A percentile compares a stretch with the other conserved stretches of the same genome.
Conservation (phyloP, 192 early-diverging fungal species). For the Entomortierella beljakovae region DNA sequence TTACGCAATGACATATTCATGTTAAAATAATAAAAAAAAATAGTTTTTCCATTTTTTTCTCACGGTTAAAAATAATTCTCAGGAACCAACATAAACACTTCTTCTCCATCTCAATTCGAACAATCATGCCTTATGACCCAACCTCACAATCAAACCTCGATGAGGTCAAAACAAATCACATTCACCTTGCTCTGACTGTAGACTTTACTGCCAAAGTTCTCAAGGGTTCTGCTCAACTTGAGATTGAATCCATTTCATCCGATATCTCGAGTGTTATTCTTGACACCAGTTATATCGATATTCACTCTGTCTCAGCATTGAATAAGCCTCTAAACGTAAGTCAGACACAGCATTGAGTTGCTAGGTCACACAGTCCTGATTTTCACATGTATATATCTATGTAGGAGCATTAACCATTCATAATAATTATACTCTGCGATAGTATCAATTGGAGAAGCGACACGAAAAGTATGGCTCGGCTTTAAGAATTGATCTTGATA, state of each 20-base stretch:
- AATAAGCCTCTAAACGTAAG: conserved; percentile 43
- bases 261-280: conserved; percentile 71
- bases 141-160: conserved; percentile 85
- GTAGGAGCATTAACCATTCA: neutral
- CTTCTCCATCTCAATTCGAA: neutral
- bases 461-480: conserved; percentile 79
- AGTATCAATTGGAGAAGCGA: conserved; percentile 63
- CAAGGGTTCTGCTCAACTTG: conserved; percentile 72
- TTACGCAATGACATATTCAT: neutral
- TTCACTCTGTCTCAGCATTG: conserved; percentile 46
- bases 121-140: conserved; percentile 71
- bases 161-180: conserved; percentile 74
- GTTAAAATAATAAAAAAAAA: too few relatives aligned
- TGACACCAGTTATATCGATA: conserved; percentile 74
- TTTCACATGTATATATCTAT: neutral
- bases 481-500: conserved; percentile 69
- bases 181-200: conserved; percentile 78
- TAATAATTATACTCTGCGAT: neutral
- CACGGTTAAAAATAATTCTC: too few relatives aligned
- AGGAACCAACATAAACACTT: too few relatives aligned
- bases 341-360: neutral
- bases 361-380: neutral
- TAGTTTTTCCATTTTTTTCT: neutral
- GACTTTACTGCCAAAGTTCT: conserved; percentile 82
- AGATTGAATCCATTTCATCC: conserved; percentile 62